Evolutionary conservation across 495 filamentous ascomycete species (phyloP).

Genomic region (Penicillium fimorum): DNA sequence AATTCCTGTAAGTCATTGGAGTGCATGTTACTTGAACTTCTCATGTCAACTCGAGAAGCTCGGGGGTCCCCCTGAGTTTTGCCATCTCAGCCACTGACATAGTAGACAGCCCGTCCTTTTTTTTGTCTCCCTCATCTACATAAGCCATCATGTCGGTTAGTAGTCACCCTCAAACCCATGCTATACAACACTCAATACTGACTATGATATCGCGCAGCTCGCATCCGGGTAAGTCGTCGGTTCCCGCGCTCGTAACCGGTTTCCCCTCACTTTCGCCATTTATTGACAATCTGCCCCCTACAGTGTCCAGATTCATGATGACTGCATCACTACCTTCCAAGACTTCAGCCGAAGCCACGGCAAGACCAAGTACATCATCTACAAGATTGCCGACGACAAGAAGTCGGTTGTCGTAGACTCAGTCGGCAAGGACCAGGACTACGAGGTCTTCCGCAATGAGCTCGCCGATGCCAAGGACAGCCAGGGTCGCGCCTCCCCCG

Average conservation of each 20-base stretch:
- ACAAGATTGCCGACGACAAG: constrained; percentile 92
- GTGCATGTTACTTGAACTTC: neutral
- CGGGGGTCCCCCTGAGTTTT: constrained; percentile 4
- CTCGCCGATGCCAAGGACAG: constrained; percentile 65
- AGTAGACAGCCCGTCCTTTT: constrained; percentile 32
- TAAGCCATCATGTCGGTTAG: constrained; percentile 43
- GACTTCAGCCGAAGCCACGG: constrained; percentile 82
- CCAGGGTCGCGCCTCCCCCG: constrained; percentile 66
- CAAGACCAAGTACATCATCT: constrained; percentile 92
- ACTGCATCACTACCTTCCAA: constrained; percentile 83
- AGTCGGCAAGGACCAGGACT: constrained; percentile 60
- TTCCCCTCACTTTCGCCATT: constrained; percentile 13
- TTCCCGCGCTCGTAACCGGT: constrained; percentile 6
- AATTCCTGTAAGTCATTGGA: constrained; percentile 19
- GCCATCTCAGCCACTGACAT: constrained; percentile 29
- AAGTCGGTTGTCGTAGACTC: constrained; percentile 84
- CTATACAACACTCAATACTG: constrained; percentile 9
- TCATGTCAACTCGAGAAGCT: neutral
- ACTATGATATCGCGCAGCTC: constrained; percentile 33
- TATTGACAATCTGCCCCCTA: constrained; percentile 22
- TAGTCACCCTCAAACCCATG: constrained; percentile 12
- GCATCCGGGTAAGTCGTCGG: constrained; percentile 43
- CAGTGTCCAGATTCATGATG: constrained; percentile 74
- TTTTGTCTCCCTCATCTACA: constrained; percentile 26
- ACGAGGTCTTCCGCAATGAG: constrained; percentile 77